phyloP scores from a whole-genome alignment of 345 rosid genomes.

The Eucalyptus regnans region DNA sequence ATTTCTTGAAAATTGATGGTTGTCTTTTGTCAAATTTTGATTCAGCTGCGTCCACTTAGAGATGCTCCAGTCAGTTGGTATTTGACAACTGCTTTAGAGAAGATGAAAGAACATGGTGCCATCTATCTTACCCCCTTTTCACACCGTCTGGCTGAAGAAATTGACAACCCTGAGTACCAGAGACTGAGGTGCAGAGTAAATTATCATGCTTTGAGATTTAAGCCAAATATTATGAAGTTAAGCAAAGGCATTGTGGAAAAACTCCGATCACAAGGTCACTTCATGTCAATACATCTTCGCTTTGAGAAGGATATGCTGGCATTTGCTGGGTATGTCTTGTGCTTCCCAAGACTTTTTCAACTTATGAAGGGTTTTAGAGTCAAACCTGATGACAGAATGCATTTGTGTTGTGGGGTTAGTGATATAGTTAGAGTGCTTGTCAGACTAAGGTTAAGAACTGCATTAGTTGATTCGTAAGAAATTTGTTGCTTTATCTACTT shows the following conservation, averaged over 20 bases:
- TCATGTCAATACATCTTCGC: conserved; percentile 99
- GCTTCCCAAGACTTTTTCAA: background rate
- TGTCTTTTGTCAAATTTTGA: background rate
- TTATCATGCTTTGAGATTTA: conserved; percentile 92
- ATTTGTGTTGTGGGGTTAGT: background rate
- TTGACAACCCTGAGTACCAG: conserved; percentile 84
- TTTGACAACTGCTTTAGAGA: conserved; percentile 60
- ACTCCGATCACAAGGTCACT: conserved; percentile 93
- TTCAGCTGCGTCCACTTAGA: conserved; percentile 80
- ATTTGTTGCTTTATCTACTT: background rate
- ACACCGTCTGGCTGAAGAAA: conserved; percentile 97
- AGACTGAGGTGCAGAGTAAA: conserved; percentile 97
- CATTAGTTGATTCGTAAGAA: background rate
- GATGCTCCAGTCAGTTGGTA: conserved; percentile 97
- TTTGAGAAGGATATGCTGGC: conserved; percentile 99
- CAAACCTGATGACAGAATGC: background rate
- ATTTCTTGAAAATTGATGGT: background rate
- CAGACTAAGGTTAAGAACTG: background rate
- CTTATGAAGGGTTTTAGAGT: background rate
- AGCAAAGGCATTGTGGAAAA: conserved; percentile 89
- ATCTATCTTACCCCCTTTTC: conserved; percentile 96
- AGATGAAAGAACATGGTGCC: conserved; percentile 92
- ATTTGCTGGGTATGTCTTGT: conserved; percentile 80
- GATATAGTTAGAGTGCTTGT: background rate
- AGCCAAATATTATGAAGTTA: conserved; percentile 87